These are phyloP conservation scores for Aureobasidium sp. DNA, from an alignment of 2,329 filamentous ascomycete genomes.

Conservation along the genomic window DNA sequence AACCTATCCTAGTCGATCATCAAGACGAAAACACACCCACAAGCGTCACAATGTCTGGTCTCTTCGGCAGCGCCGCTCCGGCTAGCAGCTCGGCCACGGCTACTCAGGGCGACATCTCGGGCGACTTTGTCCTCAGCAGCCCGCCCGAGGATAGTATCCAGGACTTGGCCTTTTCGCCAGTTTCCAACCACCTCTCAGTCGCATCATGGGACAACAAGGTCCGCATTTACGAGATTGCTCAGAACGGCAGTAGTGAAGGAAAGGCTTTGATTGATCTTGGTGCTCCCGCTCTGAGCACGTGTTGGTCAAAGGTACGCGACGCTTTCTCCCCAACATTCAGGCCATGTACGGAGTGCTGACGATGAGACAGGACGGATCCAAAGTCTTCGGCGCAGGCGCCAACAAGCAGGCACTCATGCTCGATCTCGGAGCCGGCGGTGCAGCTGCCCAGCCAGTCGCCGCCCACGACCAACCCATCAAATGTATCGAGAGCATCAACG, in stretches of 20 bases:
- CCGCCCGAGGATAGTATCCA: slow-evolving; percentile 87
- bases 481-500: slow-evolving; percentile 58
- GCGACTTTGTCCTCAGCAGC: slow-evolving; percentile 71
- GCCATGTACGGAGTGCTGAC: slow-evolving; percentile 5
- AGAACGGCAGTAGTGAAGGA: slow-evolving; percentile 69
- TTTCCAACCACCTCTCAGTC: slow-evolving; percentile 75
- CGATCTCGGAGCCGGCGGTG: slow-evolving; percentile 59
- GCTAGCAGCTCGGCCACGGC: slow-evolving; percentile 51
- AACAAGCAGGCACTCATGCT: slow-evolving; percentile 87
- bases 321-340: background rate
- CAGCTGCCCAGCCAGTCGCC: slow-evolving; percentile 59
- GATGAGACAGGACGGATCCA: slow-evolving; percentile 68
- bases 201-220: slow-evolving; percentile 98
- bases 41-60: slow-evolving; percentile 62
- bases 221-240: slow-evolving; percentile 86
- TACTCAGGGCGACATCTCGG: slow-evolving; percentile 82
- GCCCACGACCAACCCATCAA: slow-evolving; percentile 79
- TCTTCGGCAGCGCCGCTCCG: slow-evolving; percentile 48
- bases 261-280: slow-evolving; percentile 83
- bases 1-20: too few relatives aligned
- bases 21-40: too few relatives aligned
- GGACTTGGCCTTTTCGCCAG: slow-evolving; percentile 73
- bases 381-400: slow-evolving; percentile 78
- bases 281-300: slow-evolving; percentile 72
- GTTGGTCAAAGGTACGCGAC: slow-evolving; percentile 76